Evolutionary conservation across 257 asterid species (phyloP), one percentile per base, ranked within the genome.

Genomic region (Ilex aquifolium): DNA sequence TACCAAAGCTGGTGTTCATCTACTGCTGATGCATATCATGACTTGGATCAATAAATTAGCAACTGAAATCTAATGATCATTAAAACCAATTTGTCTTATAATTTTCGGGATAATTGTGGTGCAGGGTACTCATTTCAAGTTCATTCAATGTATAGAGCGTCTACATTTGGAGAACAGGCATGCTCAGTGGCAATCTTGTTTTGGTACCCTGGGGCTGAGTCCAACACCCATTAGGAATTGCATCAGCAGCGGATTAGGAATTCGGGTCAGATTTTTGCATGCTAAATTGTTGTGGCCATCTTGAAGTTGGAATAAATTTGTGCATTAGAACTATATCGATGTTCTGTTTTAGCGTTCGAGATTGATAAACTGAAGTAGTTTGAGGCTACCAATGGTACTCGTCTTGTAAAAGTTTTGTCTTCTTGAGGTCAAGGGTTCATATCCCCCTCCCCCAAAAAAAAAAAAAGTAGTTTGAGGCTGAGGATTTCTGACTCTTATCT

Each of bases 161-260:
- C 67, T 86, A 71, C 92, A 71, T 16, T 69, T 86, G 82, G 80
- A 80, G 82, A 76, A 77, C 68, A 80, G 46, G 59, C 92, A 85
- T 55, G 44, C 69, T 0, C 66, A 85, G 32, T 88, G 97, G 98
- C 75, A 67, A 56, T 80, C 92, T 62, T 92, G 98, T 77, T 92
- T 79, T 64, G 59, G 59, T 60, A 42, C 80, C 6, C 68, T 74
- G n/a, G 78, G 80, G 10, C 69, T 88, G 56, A 77, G 78, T 73
- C 70, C 80, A 10, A 64, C 40, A 10, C 88, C 95, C 10, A 36
- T 92, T 56, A 32, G 74, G 46, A 65, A 68, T 72, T 91, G 98
- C 88, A 77, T 83, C 59, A 75, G 67, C 14, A 76, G 71, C 49
- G 95, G 90, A 29, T 74, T 79, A 10, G 97, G 87, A 36, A 68